Conservation (phyloP, 2,329 filamentous ascomycete genomes). For the Aulographum hederae region DNA sequence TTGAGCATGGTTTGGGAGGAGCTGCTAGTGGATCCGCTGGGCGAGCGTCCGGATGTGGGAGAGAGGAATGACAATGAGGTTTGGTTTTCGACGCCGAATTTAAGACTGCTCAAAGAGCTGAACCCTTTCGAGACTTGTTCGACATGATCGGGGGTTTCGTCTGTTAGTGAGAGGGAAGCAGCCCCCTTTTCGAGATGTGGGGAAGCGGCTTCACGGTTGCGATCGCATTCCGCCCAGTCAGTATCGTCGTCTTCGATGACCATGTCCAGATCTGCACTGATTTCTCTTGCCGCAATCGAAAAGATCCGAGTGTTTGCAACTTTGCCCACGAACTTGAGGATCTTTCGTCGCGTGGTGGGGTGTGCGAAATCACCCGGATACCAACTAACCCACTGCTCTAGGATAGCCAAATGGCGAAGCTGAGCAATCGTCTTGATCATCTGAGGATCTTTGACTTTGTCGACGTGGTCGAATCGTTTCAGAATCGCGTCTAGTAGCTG, state of each 20-base stretch:
- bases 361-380: constrained; percentile 91
- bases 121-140: constrained; percentile 2
- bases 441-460: constrained; percentile 40
- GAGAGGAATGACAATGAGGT: not conserved
- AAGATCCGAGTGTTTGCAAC: constrained; percentile 69
- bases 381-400: constrained; percentile 74
- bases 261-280: constrained; percentile 57
- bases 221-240: constrained; percentile 76
- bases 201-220: constrained; percentile 22
- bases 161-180: not conserved
- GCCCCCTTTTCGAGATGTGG: not conserved
- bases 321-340: constrained; percentile 57
- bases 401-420: constrained; percentile 62
- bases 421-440: constrained; percentile 67
- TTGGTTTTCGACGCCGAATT: not conserved
- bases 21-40: not conserved
- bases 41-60: not conserved
- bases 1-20: constrained; percentile 35
- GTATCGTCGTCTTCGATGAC: constrained; percentile 80
- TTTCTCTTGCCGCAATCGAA: constrained; percentile 68
- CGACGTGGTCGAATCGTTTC: constrained; percentile 52
- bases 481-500: constrained; percentile 64
- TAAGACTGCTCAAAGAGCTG: not conserved
- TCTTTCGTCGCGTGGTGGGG: constrained; percentile 48
- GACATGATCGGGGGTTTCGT: not conserved